Conservation (phyloP, 768 basidiomycete species). For the Mycena belliarum region DNA sequence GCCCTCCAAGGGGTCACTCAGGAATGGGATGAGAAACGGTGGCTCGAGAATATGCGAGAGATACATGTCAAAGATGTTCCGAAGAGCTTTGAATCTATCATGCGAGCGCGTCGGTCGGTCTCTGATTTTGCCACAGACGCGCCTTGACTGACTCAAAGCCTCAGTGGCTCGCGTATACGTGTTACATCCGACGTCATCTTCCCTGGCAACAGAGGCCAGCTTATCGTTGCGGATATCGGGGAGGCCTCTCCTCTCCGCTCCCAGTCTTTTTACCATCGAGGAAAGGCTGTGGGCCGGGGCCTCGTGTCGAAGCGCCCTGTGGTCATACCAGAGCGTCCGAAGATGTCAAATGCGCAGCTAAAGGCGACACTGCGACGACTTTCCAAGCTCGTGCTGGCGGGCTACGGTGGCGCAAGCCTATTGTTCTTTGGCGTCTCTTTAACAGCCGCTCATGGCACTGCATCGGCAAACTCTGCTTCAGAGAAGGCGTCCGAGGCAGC, state of each 20-base stretch:
- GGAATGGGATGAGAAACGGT: conserved; percentile 74
- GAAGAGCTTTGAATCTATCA: conserved; percentile 29
- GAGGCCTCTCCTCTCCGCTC: conserved; percentile 42
- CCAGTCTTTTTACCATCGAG: conserved; percentile 26
- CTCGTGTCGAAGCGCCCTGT: conserved; percentile 1
- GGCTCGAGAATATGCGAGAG: conserved; percentile 68
- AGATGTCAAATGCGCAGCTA: conserved; percentile 48
- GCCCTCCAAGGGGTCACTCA: conserved; percentile 80
- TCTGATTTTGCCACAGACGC: not conserved
- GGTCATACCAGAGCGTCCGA: conserved; percentile 4
- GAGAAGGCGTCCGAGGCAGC: conserved; percentile 60
- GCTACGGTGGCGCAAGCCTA: conserved; percentile 81
- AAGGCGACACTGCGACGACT: conserved; percentile 73
- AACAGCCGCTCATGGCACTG: conserved; percentile 32
- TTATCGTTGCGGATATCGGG: conserved; percentile 83
- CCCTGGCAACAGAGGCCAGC: conserved; percentile 66
- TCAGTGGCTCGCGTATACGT: conserved; percentile 59
- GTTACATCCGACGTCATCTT: conserved; percentile 75
- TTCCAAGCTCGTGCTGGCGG: conserved; percentile 81
- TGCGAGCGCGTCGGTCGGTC: conserved; percentile 37
- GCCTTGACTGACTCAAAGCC: not conserved
- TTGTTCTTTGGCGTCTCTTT: conserved; percentile 76
- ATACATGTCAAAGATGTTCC: conserved; percentile 57
- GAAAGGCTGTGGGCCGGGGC: conserved; percentile 1
- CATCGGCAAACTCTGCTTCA: conserved; percentile 30